Percentiles rank a stretch among this genome's conserved stretches.
phyloP scores from a whole-genome alignment of 2,329 filamentous ascomycete species.

The Kalaharituber pfeilii region DNA sequence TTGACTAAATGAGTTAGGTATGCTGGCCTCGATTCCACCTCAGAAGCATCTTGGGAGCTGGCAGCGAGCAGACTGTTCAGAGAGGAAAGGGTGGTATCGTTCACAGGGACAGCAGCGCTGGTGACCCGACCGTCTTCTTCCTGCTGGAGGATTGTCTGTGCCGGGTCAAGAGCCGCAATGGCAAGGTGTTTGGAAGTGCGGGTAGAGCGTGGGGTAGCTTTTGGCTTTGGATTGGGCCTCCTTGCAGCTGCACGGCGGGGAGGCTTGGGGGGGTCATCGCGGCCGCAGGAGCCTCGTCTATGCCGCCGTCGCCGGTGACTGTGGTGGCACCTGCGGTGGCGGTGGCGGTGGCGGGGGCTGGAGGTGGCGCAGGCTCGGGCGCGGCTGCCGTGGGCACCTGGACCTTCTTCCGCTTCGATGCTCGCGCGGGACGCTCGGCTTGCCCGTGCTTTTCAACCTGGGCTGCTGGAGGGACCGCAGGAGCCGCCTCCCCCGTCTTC shows the following conservation, averaged over 20 bases:
- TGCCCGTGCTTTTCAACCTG: background rate
- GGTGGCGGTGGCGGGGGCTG: background rate
- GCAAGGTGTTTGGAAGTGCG: background rate
- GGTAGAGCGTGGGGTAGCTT: background rate
- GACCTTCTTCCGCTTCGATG: background rate
- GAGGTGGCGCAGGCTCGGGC: no score
- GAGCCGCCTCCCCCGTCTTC: background rate
- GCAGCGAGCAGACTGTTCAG: background rate
- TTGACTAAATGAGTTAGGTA: constrained; percentile 24
- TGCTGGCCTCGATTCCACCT: background rate
- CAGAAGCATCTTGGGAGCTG: background rate
- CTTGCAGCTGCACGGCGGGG: background rate
- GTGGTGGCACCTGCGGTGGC: background rate
- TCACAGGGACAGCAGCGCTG: background rate
- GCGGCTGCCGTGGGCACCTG: background rate
- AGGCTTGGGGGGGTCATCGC: background rate
- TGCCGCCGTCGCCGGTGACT: no score
- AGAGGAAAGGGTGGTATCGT: background rate
- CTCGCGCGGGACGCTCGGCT: background rate
- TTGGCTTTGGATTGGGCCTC: background rate
- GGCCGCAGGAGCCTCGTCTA: no score
- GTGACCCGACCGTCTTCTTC: background rate
- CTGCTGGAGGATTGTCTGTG: background rate
- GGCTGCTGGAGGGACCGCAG: background rate
- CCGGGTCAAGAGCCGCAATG: background rate